Evolutionary conservation across 768 basidiomycete species (phyloP), one percentile per base, ranked within the genome.

Genomic region (Chalciporus pseudorubinellus): DNA sequence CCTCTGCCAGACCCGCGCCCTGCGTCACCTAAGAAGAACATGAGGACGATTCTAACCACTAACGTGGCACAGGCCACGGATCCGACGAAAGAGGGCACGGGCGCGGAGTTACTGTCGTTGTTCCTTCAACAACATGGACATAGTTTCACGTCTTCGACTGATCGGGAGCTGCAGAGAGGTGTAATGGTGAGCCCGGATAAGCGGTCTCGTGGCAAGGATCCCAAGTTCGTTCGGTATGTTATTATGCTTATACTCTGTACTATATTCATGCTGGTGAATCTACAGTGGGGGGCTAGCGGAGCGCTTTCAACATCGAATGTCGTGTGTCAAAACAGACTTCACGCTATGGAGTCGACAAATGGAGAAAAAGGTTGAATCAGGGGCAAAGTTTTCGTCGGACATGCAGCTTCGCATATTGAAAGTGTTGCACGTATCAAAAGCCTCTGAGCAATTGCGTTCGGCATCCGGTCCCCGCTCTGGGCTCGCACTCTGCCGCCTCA

Each of bases 181-280:
- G 58, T 86, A 34, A 74, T 74, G 52, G 59, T 82, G 47, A 86
- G 83, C 64, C 84, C 84, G 0, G 74, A 80, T 56, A 85, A 84
- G 66, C 67, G 67, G 19, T 68, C 68, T 33, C 72, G 70, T 43
- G 71, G 70, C 14, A 77, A 74, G 60, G 72, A 68, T 22, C 63
- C 68, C 26, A 81, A 75, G 56, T 77, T 77, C 39, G 44, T 76
- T 38, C 73, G 79, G 83, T 83, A 52, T 39, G 75, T 70, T 20
- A 29, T 46, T 47, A 28, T 29, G 31, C 40, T 47, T 13, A 28
- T 28, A 31, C 29, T 2, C 29, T 31, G 29, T 31, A 8, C 10
- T 11, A 7, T 31, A 31, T 31, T 11, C 10, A 13, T 31, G 10
- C 29, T 31, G 10, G 12, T 13, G 29, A 31, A 31, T 3, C 6